These are phyloP conservation scores for Ascochyta pisi DNA, from an alignment of 2,329 filamentous ascomycete genomes.

Conservation along the genomic window DNA sequence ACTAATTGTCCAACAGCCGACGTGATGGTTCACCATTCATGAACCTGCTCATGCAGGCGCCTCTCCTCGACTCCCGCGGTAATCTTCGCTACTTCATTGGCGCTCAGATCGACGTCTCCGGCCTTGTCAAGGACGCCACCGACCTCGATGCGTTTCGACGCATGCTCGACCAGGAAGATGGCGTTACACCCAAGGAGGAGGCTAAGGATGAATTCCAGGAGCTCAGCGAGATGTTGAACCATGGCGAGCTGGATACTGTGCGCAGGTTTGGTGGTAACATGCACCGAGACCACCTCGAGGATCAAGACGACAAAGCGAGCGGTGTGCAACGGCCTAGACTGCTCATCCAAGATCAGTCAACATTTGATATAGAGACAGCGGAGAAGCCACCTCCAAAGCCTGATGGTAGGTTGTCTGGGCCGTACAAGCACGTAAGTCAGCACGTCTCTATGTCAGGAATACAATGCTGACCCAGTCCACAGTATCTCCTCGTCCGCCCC, in stretches of 20 bases:
- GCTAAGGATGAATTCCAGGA: slow-evolving; percentile 70
- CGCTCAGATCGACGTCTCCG: slow-evolving; percentile 74
- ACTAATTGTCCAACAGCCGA: slow-evolving; percentile 54
- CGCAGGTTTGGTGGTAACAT: slow-evolving; percentile 69
- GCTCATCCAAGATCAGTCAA: slow-evolving; percentile 57
- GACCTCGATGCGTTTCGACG: slow-evolving; percentile 68
- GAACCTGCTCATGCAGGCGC: slow-evolving; percentile 78
- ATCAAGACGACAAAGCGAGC: slow-evolving; percentile 52
- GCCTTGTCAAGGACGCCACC: slow-evolving; percentile 69
- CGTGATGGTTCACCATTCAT: slow-evolving; percentile 80
- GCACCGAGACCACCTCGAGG: slow-evolving; percentile 61
- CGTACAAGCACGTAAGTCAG: slow-evolving; percentile 64
- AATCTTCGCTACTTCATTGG: slow-evolving; percentile 73
- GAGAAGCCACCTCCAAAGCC: slow-evolving; percentile 24
- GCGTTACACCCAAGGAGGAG: slow-evolving; percentile 35
- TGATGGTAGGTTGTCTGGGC: slow-evolving; percentile 51
- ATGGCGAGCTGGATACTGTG: slow-evolving; percentile 69
- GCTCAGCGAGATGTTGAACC: slow-evolving; percentile 73
- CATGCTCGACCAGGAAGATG: slow-evolving; percentile 52
- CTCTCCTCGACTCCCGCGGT: slow-evolving; percentile 72
- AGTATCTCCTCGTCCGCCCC: slow-evolving; percentile 58
- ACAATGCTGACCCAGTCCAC: slow-evolving; percentile 11
- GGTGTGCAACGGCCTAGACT: slow-evolving; percentile 52
- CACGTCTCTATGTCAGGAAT: background rate
- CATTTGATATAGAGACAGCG: slow-evolving; percentile 33